These are phyloP conservation scores for Myxozyma kluyveri DNA, from an alignment of 805 yeast genomes.

Conservation along the genomic window DNA sequence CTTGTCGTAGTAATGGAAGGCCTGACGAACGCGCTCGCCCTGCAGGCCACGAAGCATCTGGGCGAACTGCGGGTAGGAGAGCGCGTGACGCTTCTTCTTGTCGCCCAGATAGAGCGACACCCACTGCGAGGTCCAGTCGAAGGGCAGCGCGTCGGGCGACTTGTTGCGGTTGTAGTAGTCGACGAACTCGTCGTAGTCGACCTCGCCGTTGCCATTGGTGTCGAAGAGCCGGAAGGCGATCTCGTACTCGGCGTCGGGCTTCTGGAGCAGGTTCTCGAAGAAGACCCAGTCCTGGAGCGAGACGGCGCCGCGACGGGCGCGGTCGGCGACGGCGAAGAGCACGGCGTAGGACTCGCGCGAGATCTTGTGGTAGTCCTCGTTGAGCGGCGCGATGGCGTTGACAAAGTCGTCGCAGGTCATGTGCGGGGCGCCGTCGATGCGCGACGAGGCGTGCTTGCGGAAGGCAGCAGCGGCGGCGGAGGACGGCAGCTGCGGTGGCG, in stretches of 20 bases:
- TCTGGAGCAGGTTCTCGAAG: slow-evolving; percentile 57
- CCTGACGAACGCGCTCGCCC: slow-evolving; percentile 49
- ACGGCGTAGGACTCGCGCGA: slow-evolving; percentile 63
- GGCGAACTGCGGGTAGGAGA: slow-evolving; percentile 44
- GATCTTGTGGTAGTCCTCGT: slow-evolving; percentile 51
- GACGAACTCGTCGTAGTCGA: slow-evolving; percentile 43
- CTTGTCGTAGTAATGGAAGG: slow-evolving; percentile 42
- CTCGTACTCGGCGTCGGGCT: slow-evolving; percentile 55
- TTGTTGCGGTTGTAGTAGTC: slow-evolving; percentile 40
- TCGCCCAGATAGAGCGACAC: slow-evolving; percentile 44
- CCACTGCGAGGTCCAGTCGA: slow-evolving; percentile 47
- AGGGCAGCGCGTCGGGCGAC: slow-evolving; percentile 40
- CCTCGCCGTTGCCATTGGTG: slow-evolving; percentile 40
- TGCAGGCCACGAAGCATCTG: slow-evolving; percentile 47
- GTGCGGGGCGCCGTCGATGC: slow-evolving; percentile 34
- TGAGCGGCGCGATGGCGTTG: slow-evolving; percentile 44
- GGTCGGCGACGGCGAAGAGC: slow-evolving; percentile 79
- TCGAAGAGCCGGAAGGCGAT: slow-evolving; percentile 50
- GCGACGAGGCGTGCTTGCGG: slow-evolving; percentile 15
- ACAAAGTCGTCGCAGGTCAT: slow-evolving; percentile 45
- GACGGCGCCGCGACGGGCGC: slow-evolving; percentile 63
- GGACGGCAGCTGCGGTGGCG: slow-evolving; percentile 3
- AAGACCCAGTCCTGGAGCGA: slow-evolving; percentile 68
- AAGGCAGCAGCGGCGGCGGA: slow-evolving; percentile 8
- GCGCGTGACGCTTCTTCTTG: slow-evolving; percentile 39